Base-by-base conservation (phyloP, 345 rosid genomes). In the Salix koriyanagi region DNA sequence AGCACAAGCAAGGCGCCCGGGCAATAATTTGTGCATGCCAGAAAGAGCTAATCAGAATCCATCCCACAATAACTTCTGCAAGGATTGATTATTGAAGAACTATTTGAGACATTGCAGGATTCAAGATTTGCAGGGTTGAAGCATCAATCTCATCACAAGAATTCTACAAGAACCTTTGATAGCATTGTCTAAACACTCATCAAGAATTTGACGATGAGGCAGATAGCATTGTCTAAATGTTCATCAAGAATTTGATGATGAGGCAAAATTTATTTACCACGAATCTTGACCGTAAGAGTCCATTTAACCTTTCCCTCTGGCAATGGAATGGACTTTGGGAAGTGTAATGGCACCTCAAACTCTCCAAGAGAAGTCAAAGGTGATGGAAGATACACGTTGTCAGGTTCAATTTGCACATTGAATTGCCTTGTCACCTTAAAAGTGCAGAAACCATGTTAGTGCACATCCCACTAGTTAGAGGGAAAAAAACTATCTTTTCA, bases 341-440 rank as follows among this genome's bases (percentile, higher is more conserved):
- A 80, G 70, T 88, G 91, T 44, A 96, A 80, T 42, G 91, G 94
- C 79, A 93, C 87, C 77, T 92, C 90, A 48, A 87, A 91, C 78
- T 89, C 92, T 9, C 98, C 98, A 30, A 89, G 91, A 39, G 91
- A 87, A 44, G 89, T 62, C 82, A 96, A 77, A 26, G 96, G 91
- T 16, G 86, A 72, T 1, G 92, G 89, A 67, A 93, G 87, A 81
- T 84, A 77, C 21, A 93, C 67, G 64, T 91, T 92, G 7, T 91
- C 97, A 28, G 94, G 96, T 71, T 93, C 91, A 62, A 96, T 85
- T 54, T 80, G 75, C 81, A 96, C 94, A 8, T 83, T 88, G 0
- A 93, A 91, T 84, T 93, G 98, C 81, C 98, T 96, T 68, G 90
- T 90, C 65, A 91, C 94, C 97, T 96, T 83, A 65, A 32, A 80